Percentiles rank a stretch among this genome's conserved stretches.
Conservation (phyloP, 768 basidiomycete genomes). For the Daedaleopsis nitida region DNA sequence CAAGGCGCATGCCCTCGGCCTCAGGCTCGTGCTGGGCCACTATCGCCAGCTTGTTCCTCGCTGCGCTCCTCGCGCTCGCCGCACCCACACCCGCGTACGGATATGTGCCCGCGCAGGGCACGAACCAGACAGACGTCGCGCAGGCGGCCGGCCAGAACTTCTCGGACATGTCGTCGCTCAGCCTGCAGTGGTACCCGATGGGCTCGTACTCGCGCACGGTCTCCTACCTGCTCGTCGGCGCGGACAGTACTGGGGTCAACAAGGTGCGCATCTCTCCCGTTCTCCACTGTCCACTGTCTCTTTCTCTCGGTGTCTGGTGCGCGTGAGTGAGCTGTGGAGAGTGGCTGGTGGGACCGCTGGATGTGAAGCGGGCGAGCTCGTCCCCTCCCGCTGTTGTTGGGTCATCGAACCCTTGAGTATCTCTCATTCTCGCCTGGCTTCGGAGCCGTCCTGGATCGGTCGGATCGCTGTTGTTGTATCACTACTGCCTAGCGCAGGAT, state of each 20-base stretch:
- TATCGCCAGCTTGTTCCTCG: background rate
- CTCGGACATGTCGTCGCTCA: constrained; percentile 58
- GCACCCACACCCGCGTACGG: constrained; percentile 33
- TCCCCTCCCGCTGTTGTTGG: no score
- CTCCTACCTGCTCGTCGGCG: constrained; percentile 60
- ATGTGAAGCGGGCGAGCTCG: no score
- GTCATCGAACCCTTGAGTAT: no score
- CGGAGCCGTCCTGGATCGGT: no score
- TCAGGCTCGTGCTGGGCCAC: background rate
- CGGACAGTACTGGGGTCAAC: constrained; percentile 50
- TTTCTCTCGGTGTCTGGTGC: background rate
- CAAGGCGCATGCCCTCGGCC: background rate
- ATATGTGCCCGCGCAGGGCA: constrained; percentile 75
- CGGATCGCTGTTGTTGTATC: no score
- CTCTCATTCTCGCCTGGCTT: no score
- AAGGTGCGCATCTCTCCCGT: constrained; percentile 43
- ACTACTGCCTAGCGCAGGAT: no score
- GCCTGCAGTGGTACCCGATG: constrained; percentile 58
- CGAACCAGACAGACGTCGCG: constrained; percentile 58
- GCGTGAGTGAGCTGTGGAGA: background rate
- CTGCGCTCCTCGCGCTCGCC: background rate
- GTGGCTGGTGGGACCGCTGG: no score
- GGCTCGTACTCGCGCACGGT: constrained; percentile 45
- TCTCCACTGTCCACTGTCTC: background rate
- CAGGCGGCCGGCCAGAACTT: constrained; percentile 49